Percentiles rank a stretch among this genome's conserved stretches.
These are phyloP conservation scores for Ascobolus immersus DNA, from an alignment of 495 filamentous ascomycete species.

Conservation along the genomic window DNA sequence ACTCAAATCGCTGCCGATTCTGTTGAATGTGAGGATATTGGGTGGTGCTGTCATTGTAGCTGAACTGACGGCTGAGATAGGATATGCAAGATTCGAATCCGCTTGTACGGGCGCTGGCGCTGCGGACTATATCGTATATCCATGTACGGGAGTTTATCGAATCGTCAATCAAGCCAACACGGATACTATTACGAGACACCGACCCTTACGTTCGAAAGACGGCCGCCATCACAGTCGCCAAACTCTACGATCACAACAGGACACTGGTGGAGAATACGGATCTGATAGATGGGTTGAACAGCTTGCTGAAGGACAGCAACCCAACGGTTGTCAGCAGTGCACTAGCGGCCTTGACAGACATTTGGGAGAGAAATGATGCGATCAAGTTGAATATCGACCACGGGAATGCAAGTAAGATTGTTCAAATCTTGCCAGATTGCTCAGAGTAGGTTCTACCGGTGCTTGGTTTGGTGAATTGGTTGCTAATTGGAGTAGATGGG, in stretches of 20 bases:
- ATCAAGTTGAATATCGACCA: conserved; percentile 98
- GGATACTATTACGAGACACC: conserved; percentile 54
- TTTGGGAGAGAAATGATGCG: conserved; percentile 90
- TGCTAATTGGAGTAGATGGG: conserved; percentile 39
- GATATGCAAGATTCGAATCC: conserved; percentile 90
- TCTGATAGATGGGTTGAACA: conserved; percentile 75
- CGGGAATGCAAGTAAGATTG: conserved; percentile 85
- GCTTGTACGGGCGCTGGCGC: conserved; percentile 69
- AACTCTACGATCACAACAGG: conserved; percentile 89
- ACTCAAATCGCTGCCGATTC: conserved; percentile 67
- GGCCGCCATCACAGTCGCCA: conserved; percentile 85
- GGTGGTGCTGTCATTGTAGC: neutral
- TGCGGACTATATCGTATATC: conserved; percentile 91
- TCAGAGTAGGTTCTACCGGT: conserved; percentile 50
- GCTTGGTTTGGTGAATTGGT: neutral
- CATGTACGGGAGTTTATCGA: conserved; percentile 93
- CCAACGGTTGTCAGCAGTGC: conserved; percentile 92
- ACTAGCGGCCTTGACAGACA: conserved; percentile 78
- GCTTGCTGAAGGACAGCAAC: conserved; percentile 79
- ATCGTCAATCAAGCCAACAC: conserved; percentile 62
- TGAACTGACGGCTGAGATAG: conserved; percentile 23
- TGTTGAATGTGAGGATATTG: conserved; percentile 56
- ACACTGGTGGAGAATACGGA: conserved; percentile 44
- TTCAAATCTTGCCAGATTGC: conserved; percentile 85
- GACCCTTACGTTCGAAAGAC: conserved; percentile 98